These are phyloP conservation scores for Chaetomiaceae sp. DNA, from an alignment of 2,329 filamentous ascomycete species.

Conservation along the genomic window DNA sequence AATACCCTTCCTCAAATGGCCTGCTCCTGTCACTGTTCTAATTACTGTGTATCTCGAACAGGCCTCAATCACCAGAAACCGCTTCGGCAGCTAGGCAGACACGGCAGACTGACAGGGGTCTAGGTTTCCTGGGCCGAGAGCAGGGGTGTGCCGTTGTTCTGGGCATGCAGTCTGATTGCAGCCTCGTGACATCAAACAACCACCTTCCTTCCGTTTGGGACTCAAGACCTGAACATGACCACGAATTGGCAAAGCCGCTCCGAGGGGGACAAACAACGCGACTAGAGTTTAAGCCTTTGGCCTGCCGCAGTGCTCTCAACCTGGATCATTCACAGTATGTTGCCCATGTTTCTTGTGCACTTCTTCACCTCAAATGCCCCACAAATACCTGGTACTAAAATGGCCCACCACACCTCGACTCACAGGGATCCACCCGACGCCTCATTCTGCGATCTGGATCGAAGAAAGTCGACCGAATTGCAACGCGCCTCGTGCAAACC, in stretches of 20 bases:
- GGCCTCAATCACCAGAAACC: no score
- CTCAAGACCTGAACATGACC: background rate
- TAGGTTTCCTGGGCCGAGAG: background rate
- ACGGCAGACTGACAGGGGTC: background rate
- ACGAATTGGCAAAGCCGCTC: background rate
- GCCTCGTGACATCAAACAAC: constrained; percentile 12
- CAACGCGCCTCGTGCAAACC: background rate
- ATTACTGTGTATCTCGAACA: no score
- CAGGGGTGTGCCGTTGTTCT: background rate
- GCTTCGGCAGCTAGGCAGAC: no score
- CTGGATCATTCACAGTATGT: constrained; percentile 10
- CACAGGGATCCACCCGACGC: constrained; percentile 14
- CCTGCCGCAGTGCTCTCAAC: background rate
- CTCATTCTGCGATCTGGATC: constrained; percentile 2
- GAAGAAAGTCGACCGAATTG: constrained; percentile 8
- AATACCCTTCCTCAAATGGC: no score
- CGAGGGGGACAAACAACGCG: background rate
- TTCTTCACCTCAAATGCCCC: constrained; percentile 1
- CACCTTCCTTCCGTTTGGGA: background rate
- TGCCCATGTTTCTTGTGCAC: background rate
- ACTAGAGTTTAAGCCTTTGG: background rate
- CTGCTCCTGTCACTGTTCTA: no score
- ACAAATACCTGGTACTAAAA: constrained; percentile 1
- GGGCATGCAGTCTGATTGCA: constrained; percentile 4
- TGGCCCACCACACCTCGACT: constrained; percentile 1